phyloP scores from a whole-genome alignment of 805 yeast genomes.

The Saccharomycopsis microspora region DNA sequence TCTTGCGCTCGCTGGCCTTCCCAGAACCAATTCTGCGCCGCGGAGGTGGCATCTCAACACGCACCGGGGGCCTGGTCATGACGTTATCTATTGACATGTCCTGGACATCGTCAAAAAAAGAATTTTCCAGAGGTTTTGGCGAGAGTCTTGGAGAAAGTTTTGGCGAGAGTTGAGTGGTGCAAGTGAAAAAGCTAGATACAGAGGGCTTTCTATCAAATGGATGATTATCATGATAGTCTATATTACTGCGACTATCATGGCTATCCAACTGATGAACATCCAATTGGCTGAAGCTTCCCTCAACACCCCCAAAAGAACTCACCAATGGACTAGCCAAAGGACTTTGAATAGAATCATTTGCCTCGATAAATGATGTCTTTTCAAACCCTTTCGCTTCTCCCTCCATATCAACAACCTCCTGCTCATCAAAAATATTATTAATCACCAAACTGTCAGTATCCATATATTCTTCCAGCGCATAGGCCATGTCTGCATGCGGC shows the following conservation, averaged over 20 bases:
- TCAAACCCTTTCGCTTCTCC: too few species aligned
- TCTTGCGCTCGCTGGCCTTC: not conserved
- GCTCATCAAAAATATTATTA: constrained; percentile 11
- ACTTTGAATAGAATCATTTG: not conserved
- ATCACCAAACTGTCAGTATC: not conserved
- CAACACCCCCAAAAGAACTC: too few species aligned
- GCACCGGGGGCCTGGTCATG: not conserved
- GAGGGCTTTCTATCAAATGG: not conserved
- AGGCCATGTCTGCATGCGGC: constrained; percentile 13
- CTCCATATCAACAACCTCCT: constrained; percentile 12
- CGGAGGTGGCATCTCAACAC: not conserved
- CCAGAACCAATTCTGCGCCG: not conserved
- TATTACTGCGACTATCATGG: not conserved
- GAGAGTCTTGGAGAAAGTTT: not conserved
- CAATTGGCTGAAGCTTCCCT: not conserved
- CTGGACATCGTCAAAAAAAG: not conserved
- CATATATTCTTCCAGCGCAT: constrained; percentile 13
- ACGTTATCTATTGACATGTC: not conserved
- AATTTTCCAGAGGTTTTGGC: not conserved
- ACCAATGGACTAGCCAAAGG: too few species aligned
- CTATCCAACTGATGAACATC: not conserved
- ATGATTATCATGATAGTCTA: too few species aligned
- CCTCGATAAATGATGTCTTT: not conserved
- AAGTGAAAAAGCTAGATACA: not conserved
- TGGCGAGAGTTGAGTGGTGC: too few species aligned